Evolutionary conservation across 306 rosid genomes (phyloP).

Genomic region (Aeschynomene evenia): DNA sequence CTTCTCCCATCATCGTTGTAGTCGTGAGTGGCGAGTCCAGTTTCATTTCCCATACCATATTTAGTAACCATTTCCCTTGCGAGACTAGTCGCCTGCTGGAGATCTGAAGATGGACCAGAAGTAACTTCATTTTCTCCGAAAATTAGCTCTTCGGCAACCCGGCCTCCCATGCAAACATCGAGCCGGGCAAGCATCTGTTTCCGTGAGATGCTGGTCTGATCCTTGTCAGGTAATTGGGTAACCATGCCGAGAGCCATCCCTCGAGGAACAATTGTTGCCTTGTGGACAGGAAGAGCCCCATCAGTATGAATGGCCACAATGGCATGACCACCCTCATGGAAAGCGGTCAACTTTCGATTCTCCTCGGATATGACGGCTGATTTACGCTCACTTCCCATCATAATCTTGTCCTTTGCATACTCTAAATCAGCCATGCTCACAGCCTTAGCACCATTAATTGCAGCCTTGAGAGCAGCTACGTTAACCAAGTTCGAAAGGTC

Average conservation of each 20-base stretch:
- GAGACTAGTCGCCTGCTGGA: constrained; percentile 55
- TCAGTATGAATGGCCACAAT: constrained; percentile 84
- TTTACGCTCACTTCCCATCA: constrained; percentile 90
- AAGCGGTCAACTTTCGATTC: constrained; percentile 66
- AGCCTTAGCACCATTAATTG: constrained; percentile 91
- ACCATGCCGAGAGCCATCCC: constrained; percentile 90
- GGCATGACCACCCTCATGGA: constrained; percentile 89
- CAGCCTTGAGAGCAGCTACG: constrained; percentile 83
- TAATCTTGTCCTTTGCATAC: constrained; percentile 73
- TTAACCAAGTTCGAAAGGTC: constrained; percentile 85
- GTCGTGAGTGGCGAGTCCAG: constrained; percentile 67
- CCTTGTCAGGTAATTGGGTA: constrained; percentile 65
- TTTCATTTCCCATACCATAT: constrained; percentile 83
- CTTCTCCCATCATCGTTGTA: constrained; percentile 77
- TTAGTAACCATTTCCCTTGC: constrained; percentile 82
- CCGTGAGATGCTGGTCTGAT: constrained; percentile 63
- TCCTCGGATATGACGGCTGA: constrained; percentile 77
- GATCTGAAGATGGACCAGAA: constrained; percentile 72
- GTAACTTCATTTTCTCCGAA: constrained; percentile 84
- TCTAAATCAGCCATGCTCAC: constrained; percentile 80
- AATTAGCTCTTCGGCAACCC: constrained; percentile 83
- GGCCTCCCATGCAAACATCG: constrained; percentile 83
- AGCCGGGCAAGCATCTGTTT: constrained; percentile 84
- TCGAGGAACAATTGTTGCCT: constrained; percentile 89
- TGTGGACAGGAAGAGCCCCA: constrained; percentile 80